These are phyloP conservation scores for Aureobasidium subglaciale DNA, from an alignment of 2,329 filamentous ascomycete genomes.

Conservation along the genomic window DNA sequence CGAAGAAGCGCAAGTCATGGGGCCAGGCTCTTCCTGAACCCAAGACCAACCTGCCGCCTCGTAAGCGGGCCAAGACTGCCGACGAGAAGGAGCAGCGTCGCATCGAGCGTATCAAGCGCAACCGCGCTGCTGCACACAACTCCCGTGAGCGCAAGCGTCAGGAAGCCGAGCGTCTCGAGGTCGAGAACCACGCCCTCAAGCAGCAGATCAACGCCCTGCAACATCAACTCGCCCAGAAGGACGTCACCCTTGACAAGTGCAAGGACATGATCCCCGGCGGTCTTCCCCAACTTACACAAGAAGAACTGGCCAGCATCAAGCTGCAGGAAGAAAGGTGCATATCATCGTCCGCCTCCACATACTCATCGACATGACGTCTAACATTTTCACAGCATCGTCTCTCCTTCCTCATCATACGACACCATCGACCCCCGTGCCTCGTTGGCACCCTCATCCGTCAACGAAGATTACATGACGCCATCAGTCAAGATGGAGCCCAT, in stretches of 20 bases:
- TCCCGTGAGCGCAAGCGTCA: constrained; percentile 88
- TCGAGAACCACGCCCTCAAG: constrained; percentile 20
- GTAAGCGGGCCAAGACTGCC: constrained; percentile 97
- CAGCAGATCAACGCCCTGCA: constrained; percentile 11
- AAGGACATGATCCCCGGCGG: constrained; percentile 17
- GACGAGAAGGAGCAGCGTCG: constrained; percentile 98
- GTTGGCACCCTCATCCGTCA: constrained; percentile 16
- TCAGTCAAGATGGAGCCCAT: constrained; percentile 20
- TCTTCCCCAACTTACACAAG: constrained; percentile 16
- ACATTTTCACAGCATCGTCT: constrained; percentile 13
- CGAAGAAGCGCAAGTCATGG: constrained; percentile 98
- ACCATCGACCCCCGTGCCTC: constrained; percentile 20
- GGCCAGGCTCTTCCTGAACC: constrained; percentile 93
- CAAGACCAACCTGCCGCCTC: constrained; percentile 90
- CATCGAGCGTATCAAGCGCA: constrained; percentile 93
- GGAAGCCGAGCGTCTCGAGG: constrained; percentile 77
- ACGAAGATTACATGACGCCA: constrained; percentile 20
- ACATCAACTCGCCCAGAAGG: constrained; percentile 13
- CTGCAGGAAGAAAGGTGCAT: constrained; percentile 18
- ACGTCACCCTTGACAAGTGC: constrained; percentile 18
- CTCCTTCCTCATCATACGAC: constrained; percentile 17
- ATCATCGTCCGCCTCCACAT: background rate
- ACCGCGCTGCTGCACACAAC: constrained; percentile 91
- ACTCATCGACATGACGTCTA: constrained; percentile 6
- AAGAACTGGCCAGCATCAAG: constrained; percentile 16